phyloP scores from a whole-genome alignment of 768 basidiomycete species.

The Podaxis carcinomalis region DNA sequence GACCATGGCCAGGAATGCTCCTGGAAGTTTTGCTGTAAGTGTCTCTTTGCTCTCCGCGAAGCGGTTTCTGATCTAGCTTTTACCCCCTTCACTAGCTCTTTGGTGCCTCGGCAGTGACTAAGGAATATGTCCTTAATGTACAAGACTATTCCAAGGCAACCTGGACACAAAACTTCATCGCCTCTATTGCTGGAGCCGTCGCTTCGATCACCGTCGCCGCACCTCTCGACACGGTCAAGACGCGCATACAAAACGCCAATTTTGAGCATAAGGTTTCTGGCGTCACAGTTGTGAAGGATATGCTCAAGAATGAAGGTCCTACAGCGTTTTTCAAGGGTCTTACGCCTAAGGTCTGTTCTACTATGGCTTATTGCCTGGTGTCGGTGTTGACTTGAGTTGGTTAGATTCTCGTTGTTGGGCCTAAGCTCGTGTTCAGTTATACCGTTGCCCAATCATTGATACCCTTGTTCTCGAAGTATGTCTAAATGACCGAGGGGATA shows the following conservation, averaged over 20 bases:
- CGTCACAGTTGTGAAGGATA: conserved; percentile 74
- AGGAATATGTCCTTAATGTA: conserved; percentile 89
- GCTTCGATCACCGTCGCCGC: conserved; percentile 95
- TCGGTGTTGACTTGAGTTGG: neutral
- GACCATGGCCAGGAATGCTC: conserved; percentile 98
- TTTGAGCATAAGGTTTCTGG: conserved; percentile 86
- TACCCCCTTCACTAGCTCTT: conserved; percentile 64
- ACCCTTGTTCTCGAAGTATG: conserved; percentile 85
- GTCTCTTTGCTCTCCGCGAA: neutral
- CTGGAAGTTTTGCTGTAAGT: conserved; percentile 89
- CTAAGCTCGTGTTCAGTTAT: conserved; percentile 97
- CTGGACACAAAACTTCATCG: conserved; percentile 95
- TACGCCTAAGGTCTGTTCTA: conserved; percentile 78
- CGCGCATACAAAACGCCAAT: conserved; percentile 97
- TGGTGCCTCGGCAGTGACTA: conserved; percentile 91
- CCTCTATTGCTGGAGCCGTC: conserved; percentile 90
- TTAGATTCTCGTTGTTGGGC: conserved; percentile 92
- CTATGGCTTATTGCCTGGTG: neutral
- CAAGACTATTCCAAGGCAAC: conserved; percentile 93
- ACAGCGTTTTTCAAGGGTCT: conserved; percentile 93
- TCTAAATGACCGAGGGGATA: conserved; percentile 32
- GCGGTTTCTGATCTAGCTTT: neutral
- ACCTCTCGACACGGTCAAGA: conserved; percentile 94
- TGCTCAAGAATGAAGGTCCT: conserved; percentile 82
- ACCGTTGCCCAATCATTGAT: conserved; percentile 96